phyloP scores from a whole-genome alignment of 1,284 basidiomycete genomes.

The Taiwanofungus camphoratus region DNA sequence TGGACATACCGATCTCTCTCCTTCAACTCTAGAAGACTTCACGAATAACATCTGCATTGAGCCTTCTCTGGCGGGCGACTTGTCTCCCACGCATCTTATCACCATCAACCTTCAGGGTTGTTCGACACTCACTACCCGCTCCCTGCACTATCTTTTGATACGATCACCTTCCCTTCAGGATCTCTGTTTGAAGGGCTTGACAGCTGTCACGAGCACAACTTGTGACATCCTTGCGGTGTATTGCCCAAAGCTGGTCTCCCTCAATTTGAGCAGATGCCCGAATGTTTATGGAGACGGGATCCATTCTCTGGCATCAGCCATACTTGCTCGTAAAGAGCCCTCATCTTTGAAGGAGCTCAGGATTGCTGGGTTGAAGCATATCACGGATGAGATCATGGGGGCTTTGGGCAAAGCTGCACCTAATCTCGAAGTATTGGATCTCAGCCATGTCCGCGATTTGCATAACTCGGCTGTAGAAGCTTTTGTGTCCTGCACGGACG shows the following conservation, averaged over 20 bases:
- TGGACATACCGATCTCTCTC: constrained; percentile 54
- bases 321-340: constrained; percentile 38
- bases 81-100: constrained; percentile 58
- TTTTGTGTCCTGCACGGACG: constrained; percentile 54
- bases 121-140: constrained; percentile 51
- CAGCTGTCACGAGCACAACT: constrained; percentile 66
- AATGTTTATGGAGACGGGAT: constrained; percentile 66
- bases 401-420: constrained; percentile 60
- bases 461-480: constrained; percentile 72
- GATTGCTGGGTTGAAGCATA: constrained; percentile 57
- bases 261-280: constrained; percentile 74
- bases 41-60: constrained; percentile 47
- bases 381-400: constrained; percentile 55
- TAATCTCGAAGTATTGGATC: constrained; percentile 76
- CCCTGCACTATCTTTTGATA: constrained; percentile 69
- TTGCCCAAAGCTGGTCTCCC: constrained; percentile 47
- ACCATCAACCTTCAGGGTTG: constrained; percentile 75
- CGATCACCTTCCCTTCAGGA: constrained; percentile 56
- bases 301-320: constrained; percentile 35
- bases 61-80: constrained; percentile 26
- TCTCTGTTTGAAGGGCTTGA: constrained; percentile 65
- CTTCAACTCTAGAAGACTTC: constrained; percentile 45
- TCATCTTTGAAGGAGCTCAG: constrained; percentile 54
- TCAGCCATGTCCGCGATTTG: constrained; percentile 66
- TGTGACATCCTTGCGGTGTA: constrained; percentile 58